Conservation (phyloP, 441 rosid species). For the Metrosideros polymorpha region DNA sequence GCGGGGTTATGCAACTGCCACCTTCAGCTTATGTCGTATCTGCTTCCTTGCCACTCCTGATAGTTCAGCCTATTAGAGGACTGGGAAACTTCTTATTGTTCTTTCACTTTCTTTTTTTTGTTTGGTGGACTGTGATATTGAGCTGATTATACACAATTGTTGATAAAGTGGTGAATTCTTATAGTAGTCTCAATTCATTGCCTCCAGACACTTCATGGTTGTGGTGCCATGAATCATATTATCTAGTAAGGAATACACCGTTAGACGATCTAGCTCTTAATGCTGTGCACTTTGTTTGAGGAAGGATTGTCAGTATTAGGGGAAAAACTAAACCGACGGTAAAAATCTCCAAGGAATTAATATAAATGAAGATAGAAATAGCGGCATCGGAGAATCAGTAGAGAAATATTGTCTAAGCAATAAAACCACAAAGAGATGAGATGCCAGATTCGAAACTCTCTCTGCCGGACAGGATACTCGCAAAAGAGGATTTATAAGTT, state of each 20-base stretch:
- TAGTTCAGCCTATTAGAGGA: neutral
- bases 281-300: neutral
- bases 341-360: neutral
- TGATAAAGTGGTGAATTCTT: neutral
- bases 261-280: neutral
- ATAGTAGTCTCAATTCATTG: neutral
- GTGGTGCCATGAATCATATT: neutral
- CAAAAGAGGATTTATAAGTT: neutral
- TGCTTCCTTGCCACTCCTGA: neutral
- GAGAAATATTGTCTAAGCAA: neutral
- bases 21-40: neutral
- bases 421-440: no score
- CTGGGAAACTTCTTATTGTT: no score
- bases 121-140: neutral
- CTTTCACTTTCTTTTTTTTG: neutral
- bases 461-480: neutral
- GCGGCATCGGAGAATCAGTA: neutral
- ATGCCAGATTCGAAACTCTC: no score
- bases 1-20: neutral
- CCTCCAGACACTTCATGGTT: neutral
- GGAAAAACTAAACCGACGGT: neutral
- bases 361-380: neutral
- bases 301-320: neutral
- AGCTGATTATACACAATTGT: neutral
- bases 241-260: neutral